Conservation (phyloP, 306 rosid genomes). For the Inga oerstediana region DNA sequence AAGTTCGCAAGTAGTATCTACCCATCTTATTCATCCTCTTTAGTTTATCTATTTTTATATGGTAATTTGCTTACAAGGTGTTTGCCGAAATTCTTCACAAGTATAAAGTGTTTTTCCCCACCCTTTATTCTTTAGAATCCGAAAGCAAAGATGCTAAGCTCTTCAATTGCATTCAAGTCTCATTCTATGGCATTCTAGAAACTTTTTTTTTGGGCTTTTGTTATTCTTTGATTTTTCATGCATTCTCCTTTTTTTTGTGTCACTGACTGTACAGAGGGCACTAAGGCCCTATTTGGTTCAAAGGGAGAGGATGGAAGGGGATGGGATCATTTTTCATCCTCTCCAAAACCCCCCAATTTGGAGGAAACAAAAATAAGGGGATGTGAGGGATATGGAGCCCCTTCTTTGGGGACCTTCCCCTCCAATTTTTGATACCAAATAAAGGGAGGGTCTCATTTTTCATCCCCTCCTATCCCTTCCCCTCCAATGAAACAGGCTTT, state of each 20-base stretch:
- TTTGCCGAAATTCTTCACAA: slow-evolving; percentile 46
- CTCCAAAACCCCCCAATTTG: no score
- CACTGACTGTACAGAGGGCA: slow-evolving; percentile 49
- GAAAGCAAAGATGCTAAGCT: slow-evolving; percentile 79
- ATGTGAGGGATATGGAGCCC: no score
- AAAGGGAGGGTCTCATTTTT: no score
- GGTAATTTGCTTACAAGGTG: slow-evolving; percentile 28
- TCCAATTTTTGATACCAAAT: no score
- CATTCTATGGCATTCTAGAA: background rate
- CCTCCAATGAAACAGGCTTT: slow-evolving; percentile 41
- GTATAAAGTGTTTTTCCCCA: slow-evolving; percentile 70
- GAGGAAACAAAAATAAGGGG: no score
- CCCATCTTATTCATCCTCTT: background rate
- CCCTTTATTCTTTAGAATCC: slow-evolving; percentile 69
- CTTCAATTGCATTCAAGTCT: slow-evolving; percentile 82
- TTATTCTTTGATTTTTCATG: background rate
- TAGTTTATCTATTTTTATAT: background rate
- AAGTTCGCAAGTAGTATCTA: slow-evolving; percentile 62
- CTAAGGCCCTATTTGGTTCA: no score
- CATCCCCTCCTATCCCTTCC: no score
- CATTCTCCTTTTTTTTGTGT: background rate
- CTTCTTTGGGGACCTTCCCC: no score
- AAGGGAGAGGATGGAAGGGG: no score
- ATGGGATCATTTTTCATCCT: no score
- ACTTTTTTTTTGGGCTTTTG: background rate